Percentiles rank a stretch among this genome's conserved stretches.
These are phyloP conservation scores for Fomitopsis serialis DNA, from an alignment of 768 basidiomycete genomes.

Conservation along the genomic window DNA sequence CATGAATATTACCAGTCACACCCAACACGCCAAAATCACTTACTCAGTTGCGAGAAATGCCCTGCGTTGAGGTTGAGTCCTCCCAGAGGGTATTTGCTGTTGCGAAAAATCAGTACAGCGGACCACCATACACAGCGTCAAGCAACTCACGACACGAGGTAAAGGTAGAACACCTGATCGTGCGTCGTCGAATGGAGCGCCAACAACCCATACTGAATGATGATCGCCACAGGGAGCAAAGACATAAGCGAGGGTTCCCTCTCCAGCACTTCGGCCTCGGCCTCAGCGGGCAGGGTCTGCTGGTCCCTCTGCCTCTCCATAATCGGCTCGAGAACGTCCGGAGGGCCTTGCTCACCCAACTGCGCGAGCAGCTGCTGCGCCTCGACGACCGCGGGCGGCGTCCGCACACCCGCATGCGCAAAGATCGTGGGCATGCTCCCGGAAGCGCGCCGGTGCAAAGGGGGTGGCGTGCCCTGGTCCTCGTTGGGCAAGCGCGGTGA, in stretches of 20 bases:
- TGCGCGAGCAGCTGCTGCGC: slow-evolving; percentile 57
- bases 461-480: slow-evolving; percentile 14
- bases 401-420: slow-evolving; percentile 74
- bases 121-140: slow-evolving; percentile 6
- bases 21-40: slow-evolving; percentile 17
- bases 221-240: slow-evolving; percentile 78
- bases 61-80: slow-evolving; percentile 88
- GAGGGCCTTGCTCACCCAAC: slow-evolving; percentile 29
- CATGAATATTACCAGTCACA: slow-evolving; percentile 12
- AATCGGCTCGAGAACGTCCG: slow-evolving; percentile 47
- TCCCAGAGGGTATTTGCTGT: slow-evolving; percentile 76
- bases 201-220: slow-evolving; percentile 85
- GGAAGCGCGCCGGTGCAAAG: slow-evolving; percentile 51
- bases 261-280: slow-evolving; percentile 36
- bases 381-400: slow-evolving; percentile 70
- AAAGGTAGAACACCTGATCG: slow-evolving; percentile 88
- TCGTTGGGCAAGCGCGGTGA: slow-evolving; percentile 10
- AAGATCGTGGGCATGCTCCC: slow-evolving; percentile 71
- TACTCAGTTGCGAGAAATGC: slow-evolving; percentile 88
- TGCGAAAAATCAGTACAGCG: slow-evolving; percentile 1
- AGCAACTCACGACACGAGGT: slow-evolving; percentile 74
- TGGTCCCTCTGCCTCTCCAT: slow-evolving; percentile 39
- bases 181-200: slow-evolving; percentile 88
- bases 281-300: slow-evolving; percentile 18
- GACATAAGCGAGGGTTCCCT: slow-evolving; percentile 63